Conservation (phyloP, 148 eudicot genomes). For the Euryodendron excelsum region DNA sequence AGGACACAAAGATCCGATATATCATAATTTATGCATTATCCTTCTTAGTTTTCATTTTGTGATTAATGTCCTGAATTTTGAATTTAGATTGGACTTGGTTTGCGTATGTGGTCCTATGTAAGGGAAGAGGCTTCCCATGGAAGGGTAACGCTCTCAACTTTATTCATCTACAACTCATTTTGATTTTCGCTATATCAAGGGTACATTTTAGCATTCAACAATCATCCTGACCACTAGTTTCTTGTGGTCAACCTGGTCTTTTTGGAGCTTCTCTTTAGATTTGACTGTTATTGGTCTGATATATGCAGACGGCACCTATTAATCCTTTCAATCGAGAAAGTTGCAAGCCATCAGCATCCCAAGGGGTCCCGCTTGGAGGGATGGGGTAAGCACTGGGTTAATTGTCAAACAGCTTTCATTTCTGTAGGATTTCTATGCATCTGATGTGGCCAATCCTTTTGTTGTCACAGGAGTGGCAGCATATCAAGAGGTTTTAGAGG, state of each 20-base stretch:
- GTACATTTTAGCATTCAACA: background rate
- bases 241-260: background rate
- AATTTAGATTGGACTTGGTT: constrained; percentile 79
- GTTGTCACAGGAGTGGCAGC: constrained; percentile 81
- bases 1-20: background rate
- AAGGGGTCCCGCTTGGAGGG: constrained; percentile 95
- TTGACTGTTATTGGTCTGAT: constrained; percentile 9
- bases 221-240: background rate
- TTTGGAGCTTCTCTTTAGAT: background rate
- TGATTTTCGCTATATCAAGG: background rate
- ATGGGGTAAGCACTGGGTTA: constrained; percentile 67
- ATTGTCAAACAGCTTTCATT: constrained; percentile 14
- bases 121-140: constrained; percentile 98
- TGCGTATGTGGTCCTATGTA: constrained; percentile 92
- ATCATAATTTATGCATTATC: background rate
- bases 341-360: constrained; percentile 90
- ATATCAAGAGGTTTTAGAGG: constrained; percentile 99
- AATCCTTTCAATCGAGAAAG: constrained; percentile 85
- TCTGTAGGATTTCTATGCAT: constrained; percentile 11
- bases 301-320: constrained; percentile 85
- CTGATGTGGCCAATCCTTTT: constrained; percentile 18
- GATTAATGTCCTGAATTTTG: constrained; percentile 11
- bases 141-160: constrained; percentile 57
- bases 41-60: background rate
- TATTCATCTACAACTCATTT: constrained; percentile 6